phyloP scores from a whole-genome alignment of 2,329 filamentous ascomycete species.

The Proliferodiscus dingleyae region DNA sequence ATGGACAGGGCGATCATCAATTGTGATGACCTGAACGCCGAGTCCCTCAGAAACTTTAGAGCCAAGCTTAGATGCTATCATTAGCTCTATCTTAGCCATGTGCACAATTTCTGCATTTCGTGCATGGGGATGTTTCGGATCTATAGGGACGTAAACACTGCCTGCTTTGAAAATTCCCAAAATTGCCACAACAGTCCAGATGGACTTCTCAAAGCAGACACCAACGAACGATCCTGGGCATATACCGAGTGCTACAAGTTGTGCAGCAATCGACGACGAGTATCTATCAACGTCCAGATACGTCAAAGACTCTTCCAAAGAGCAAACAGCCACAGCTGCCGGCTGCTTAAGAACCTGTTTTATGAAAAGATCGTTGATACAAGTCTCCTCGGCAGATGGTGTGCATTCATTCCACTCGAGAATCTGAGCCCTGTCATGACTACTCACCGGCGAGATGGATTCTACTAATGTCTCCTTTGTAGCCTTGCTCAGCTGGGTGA shows the following conservation, averaged over 20 bases:
- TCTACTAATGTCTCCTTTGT: not conserved
- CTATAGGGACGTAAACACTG: conserved; percentile 25
- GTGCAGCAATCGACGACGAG: conserved; percentile 11
- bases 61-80: not conserved
- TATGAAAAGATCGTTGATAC: not conserved
- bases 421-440: not conserved
- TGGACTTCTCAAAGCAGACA: conserved; percentile 25
- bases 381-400: not conserved
- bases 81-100: not conserved
- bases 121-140: conserved; percentile 24
- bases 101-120: not conserved
- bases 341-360: conserved; percentile 3
- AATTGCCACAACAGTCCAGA: conserved; percentile 21
- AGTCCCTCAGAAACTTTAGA: not conserved
- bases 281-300: conserved; percentile 17
- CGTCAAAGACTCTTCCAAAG: conserved; percentile 19
- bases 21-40: not conserved
- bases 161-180: conserved; percentile 22
- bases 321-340: conserved; percentile 16
- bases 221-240: conserved; percentile 12
- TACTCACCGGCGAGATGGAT: not conserved
- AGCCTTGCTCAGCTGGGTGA: not conserved
- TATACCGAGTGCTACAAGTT: conserved; percentile 12
- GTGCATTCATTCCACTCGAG: not conserved
- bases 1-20: not conserved